These are phyloP conservation scores for Borovskyia barvae DNA, from an alignment of 208 protist genomes.

Conservation along the genomic window DNA sequence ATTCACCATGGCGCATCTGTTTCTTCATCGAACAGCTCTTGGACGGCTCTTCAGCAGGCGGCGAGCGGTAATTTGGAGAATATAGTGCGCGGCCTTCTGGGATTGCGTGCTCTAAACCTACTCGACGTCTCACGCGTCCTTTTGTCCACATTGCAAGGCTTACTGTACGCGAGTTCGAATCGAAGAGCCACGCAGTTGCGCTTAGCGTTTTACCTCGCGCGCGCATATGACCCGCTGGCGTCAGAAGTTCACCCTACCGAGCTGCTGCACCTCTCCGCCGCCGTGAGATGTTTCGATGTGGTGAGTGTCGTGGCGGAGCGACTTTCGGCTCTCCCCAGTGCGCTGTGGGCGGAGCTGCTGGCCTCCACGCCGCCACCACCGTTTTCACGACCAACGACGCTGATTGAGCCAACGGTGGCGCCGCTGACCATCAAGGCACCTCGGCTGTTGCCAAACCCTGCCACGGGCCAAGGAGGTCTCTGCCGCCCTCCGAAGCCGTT, in stretches of 20 bases:
- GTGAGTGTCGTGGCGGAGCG: slow-evolving; percentile 36
- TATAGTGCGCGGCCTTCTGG: slow-evolving; percentile 51
- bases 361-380: slow-evolving; percentile 41
- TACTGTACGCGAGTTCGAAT: slow-evolving; percentile 10
- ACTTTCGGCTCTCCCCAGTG: slow-evolving; percentile 33
- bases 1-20: slow-evolving; percentile 18
- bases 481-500: slow-evolving; percentile 45
- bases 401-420: slow-evolving; percentile 47
- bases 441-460: slow-evolving; percentile 28
- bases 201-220: slow-evolving; percentile 29
- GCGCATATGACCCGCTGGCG: slow-evolving; percentile 36
- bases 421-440: slow-evolving; percentile 21
- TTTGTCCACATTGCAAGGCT: slow-evolving; percentile 26
- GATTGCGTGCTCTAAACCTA: slow-evolving; percentile 17
- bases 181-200: slow-evolving; percentile 5
- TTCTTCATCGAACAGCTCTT: slow-evolving; percentile 28
- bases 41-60: slow-evolving; percentile 50
- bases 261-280: slow-evolving; percentile 66
- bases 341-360: slow-evolving; percentile 37
- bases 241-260: slow-evolving; percentile 46
- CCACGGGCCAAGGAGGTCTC: slow-evolving; percentile 34
- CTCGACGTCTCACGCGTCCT: slow-evolving; percentile 42
- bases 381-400: slow-evolving; percentile 18
- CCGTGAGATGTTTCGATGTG: slow-evolving; percentile 41
- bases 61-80: slow-evolving; percentile 31